Percentiles rank a stretch among this genome's conserved stretches.
These are phyloP conservation scores for Tremella fuciformis DNA, from an alignment of 768 basidiomycete species.

Conservation along the genomic window DNA sequence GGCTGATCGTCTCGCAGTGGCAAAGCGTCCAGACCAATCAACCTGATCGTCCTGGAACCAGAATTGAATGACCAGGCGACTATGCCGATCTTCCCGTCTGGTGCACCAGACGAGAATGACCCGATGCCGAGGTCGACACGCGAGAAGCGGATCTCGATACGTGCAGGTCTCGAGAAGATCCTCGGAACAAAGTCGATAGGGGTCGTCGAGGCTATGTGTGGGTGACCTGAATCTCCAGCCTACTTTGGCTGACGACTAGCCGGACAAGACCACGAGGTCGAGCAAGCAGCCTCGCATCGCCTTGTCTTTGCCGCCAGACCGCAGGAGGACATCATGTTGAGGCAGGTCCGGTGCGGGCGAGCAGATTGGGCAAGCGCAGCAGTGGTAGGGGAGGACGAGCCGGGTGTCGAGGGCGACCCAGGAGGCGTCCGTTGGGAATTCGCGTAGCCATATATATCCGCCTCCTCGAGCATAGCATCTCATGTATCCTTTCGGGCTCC, in stretches of 20 bases:
- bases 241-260: background rate
- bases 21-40: background rate
- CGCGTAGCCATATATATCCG: background rate
- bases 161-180: constrained; percentile 28
- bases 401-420: constrained; percentile 17
- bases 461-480: constrained; percentile 11
- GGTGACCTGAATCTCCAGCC: constrained; percentile 1
- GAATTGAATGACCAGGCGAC: constrained; percentile 16
- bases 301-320: background rate
- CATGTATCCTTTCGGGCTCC: constrained; percentile 53
- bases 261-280: background rate
- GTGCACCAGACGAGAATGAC: constrained; percentile 11
- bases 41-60: constrained; percentile 40
- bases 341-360: constrained; percentile 15
- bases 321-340: background rate
- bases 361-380: constrained; percentile 23
- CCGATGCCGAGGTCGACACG: constrained; percentile 19
- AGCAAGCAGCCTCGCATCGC: background rate
- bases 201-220: constrained; percentile 12
- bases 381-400: constrained; percentile 6
- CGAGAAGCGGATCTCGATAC: constrained; percentile 23
- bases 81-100: constrained; percentile 27
- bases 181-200: constrained; percentile 29
- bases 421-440: constrained; percentile 31
- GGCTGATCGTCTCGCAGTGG: no score